phyloP scores from a whole-genome alignment of 495 filamentous ascomycete genomes.

The Trichoderma orchidacearum region DNA sequence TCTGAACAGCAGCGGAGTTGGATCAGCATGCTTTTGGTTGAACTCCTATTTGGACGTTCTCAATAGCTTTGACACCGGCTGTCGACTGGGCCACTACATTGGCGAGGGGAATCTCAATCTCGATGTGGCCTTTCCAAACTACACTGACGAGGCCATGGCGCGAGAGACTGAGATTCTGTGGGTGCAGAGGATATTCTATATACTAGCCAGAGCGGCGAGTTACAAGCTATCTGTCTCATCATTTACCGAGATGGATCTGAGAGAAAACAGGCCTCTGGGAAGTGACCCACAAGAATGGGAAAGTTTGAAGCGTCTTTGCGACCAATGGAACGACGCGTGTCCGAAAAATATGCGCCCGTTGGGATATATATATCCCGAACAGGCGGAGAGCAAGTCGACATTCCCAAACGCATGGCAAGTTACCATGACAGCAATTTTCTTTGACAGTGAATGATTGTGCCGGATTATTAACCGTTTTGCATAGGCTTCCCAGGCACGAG shows the following conservation, averaged over 20 bases:
- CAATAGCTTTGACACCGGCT: conserved; percentile 70
- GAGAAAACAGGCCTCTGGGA: conserved; percentile 26
- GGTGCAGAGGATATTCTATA: conserved; percentile 81
- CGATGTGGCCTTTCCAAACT: conserved; percentile 56
- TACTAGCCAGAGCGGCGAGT: conserved; percentile 77
- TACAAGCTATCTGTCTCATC: conserved; percentile 25
- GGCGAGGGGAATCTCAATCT: conserved; percentile 82
- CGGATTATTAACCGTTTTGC: not conserved
- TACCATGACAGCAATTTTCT: not conserved
- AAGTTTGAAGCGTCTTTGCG: conserved; percentile 56
- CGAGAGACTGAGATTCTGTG: conserved; percentile 52
- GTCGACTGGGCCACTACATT: conserved; percentile 56
- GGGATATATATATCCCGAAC: conserved; percentile 56
- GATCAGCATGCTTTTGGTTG: conserved; percentile 87
- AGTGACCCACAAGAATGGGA: conserved; percentile 65
- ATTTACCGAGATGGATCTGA: not conserved
- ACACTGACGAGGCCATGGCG: not conserved
- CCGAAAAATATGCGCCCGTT: conserved; percentile 83
- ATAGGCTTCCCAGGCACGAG: conserved; percentile 68
- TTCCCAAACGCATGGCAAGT: conserved; percentile 84
- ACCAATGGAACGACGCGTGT: conserved; percentile 63
- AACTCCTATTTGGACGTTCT: conserved; percentile 85
- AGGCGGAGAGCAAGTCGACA: conserved; percentile 49
- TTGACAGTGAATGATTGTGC: not conserved
- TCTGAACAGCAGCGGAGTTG: conserved; percentile 63